phyloP scores from a whole-genome alignment of 805 yeast genomes.

The Suhomyces tanzawaensis region DNA sequence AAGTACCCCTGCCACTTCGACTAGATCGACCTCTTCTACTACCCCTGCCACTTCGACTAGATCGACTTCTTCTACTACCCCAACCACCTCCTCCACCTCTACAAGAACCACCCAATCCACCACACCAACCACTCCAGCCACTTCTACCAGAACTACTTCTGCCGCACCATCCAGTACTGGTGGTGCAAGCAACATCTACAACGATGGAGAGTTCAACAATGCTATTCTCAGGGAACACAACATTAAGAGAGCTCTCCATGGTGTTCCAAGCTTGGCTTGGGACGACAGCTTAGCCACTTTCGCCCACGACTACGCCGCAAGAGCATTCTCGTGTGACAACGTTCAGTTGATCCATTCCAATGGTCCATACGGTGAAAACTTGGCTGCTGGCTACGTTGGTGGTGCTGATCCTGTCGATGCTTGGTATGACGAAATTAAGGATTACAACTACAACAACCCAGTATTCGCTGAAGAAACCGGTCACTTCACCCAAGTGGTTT shows the following conservation, averaged over 20 bases:
- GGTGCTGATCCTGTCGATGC: conserved; percentile 60
- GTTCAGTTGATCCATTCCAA: conserved; percentile 63
- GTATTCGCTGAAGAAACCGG: conserved; percentile 58
- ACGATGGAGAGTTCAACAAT: conserved; percentile 18
- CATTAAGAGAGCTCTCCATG: conserved; percentile 32
- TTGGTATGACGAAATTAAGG: conserved; percentile 67
- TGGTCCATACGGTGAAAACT: conserved; percentile 73
- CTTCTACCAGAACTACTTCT: conserved; percentile 14
- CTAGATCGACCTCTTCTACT: conserved; percentile 5
- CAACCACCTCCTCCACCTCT: conserved; percentile 9
- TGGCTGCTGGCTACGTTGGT: conserved; percentile 65
- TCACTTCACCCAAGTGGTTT: conserved; percentile 75
- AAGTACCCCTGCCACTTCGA: conserved; percentile 8
- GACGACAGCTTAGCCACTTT: conserved; percentile 30
- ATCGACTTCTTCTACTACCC: conserved; percentile 4
- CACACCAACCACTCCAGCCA: conserved; percentile 10
- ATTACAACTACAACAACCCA: conserved; percentile 53
- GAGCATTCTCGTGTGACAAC: conserved; percentile 50
- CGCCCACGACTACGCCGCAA: conserved; percentile 48
- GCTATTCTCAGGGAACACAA: conserved; percentile 38
- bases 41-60: conserved; percentile 12
- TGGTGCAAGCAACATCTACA: conserved; percentile 14
- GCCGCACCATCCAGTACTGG: conserved; percentile 13
- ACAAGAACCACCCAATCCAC: conserved; percentile 9
- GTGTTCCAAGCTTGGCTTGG: conserved; percentile 32